Evolutionary conservation across 257 asterid genomes (phyloP).

Genomic region (Leptodermis oblonga): DNA sequence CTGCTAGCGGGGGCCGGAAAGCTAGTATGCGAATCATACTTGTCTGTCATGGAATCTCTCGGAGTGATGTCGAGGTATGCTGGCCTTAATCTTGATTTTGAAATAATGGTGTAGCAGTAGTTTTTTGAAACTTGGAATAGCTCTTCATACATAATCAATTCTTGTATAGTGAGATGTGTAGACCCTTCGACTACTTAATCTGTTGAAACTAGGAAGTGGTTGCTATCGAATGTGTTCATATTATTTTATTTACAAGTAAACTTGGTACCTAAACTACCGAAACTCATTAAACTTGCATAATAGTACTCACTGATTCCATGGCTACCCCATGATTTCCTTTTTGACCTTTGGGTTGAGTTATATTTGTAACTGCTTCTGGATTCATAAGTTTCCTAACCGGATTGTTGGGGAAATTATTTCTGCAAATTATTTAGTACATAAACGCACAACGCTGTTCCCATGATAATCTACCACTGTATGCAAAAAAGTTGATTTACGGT

Average conservation of each 20-base stretch:
- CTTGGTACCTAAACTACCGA: not conserved
- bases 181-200: not conserved
- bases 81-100: not conserved
- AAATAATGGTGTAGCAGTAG: not conserved
- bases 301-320: not conserved
- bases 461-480: not conserved
- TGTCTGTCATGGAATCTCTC: slow-evolving; percentile 59
- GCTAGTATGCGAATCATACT: slow-evolving; percentile 57
- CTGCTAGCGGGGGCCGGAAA: slow-evolving; percentile 69
- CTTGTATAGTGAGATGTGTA: not conserved
- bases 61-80: slow-evolving; percentile 47
- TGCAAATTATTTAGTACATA: not conserved
- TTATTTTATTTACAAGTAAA: not conserved
- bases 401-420: not conserved
- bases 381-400: not conserved
- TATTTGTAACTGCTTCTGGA: not conserved
- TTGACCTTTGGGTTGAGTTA: not conserved
- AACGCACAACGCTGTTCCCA: not conserved
- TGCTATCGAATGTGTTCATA: not conserved
- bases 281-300: too few species aligned
- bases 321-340: not conserved
- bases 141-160: not conserved
- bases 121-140: not conserved
- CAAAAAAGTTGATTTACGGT: not conserved
- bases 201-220: slow-evolving; percentile 5